These are phyloP conservation scores for Exserohilum turcica DNA, from an alignment of 2,329 filamentous ascomycete species.

Conservation along the genomic window DNA sequence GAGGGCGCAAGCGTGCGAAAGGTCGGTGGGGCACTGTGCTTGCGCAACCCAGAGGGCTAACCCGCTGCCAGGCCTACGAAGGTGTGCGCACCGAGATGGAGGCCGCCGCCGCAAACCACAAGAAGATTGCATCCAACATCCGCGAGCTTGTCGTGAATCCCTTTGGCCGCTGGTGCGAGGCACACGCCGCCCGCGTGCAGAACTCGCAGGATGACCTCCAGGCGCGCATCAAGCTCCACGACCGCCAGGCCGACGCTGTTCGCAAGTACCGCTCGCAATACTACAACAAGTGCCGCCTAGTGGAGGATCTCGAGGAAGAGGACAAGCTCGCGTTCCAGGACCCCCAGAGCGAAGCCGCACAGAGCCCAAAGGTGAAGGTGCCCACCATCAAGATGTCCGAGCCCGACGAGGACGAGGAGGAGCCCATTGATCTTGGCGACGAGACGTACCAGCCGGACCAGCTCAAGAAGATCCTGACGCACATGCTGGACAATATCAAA, in stretches of 20 bases:
- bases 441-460: slow-evolving; percentile 83
- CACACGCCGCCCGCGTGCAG: slow-evolving; percentile 87
- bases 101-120: slow-evolving; percentile 85
- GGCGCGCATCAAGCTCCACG: slow-evolving; percentile 85
- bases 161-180: slow-evolving; percentile 94
- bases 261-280: slow-evolving; percentile 95
- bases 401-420: slow-evolving; percentile 69
- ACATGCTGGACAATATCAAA: slow-evolving; percentile 86
- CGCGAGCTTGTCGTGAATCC: slow-evolving; percentile 93
- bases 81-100: slow-evolving; percentile 92
- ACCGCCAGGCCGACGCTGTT: slow-evolving; percentile 85
- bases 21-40: slow-evolving; percentile 57
- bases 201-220: slow-evolving; percentile 96
- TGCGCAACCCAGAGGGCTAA: slow-evolving; percentile 21
- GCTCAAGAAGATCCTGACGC: slow-evolving; percentile 84
- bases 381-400: slow-evolving; percentile 88
- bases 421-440: slow-evolving; percentile 88
- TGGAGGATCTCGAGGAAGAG: slow-evolving; percentile 97
- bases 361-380: slow-evolving; percentile 64
- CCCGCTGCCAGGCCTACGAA: slow-evolving; percentile 78
- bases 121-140: slow-evolving; percentile 95
- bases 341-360: slow-evolving; percentile 60
- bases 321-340: slow-evolving; percentile 98
- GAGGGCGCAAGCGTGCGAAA: slow-evolving; percentile 96
- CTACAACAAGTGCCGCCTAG: slow-evolving; percentile 97